phyloP scores from a whole-genome alignment of 176 grass and related monocot species.

The Echinochloa phyllopogon region DNA sequence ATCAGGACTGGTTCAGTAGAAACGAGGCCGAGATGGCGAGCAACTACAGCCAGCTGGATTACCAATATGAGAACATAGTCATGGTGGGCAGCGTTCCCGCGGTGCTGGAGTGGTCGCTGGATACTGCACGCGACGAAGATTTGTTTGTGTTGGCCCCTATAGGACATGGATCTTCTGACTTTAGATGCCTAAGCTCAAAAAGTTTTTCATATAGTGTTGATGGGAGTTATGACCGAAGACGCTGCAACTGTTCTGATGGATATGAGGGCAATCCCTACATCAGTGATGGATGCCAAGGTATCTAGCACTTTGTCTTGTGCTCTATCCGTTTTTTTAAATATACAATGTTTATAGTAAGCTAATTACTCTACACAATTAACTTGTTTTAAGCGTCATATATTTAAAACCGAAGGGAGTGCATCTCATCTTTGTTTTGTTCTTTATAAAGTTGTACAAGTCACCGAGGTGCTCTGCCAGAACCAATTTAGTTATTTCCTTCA shows the following conservation, averaged over 20 bases:
- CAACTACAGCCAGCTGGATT: neutral
- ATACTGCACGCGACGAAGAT: slow-evolving; percentile 1
- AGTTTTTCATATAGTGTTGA: neutral
- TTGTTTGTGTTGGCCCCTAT: neutral
- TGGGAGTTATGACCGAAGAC: neutral
- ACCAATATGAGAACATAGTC: too few relatives aligned
- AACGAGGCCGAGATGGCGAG: neutral
- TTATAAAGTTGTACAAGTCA: too few relatives aligned
- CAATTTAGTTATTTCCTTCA: too few relatives aligned
- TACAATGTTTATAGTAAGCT: too few relatives aligned
- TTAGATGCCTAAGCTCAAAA: slow-evolving; percentile 31
- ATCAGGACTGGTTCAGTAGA: slow-evolving; percentile 43
- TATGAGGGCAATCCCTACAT: slow-evolving; percentile 46
- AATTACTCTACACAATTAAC: too few relatives aligned
- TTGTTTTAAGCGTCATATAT: too few relatives aligned
- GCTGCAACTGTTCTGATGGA: slow-evolving; percentile 41
- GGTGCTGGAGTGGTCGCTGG: slow-evolving; percentile 45
- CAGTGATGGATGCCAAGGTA: slow-evolving; percentile 44
- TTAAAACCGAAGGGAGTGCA: too few relatives aligned
- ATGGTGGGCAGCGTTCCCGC: neutral
- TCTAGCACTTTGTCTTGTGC: too few relatives aligned
- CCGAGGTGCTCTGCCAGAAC: too few relatives aligned
- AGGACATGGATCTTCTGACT: neutral
- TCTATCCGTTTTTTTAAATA: too few relatives aligned
- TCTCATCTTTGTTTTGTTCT: too few relatives aligned